Evolutionary conservation across 768 basidiomycete genomes (phyloP).

Genomic region (Kwoniella botswanensis): DNA sequence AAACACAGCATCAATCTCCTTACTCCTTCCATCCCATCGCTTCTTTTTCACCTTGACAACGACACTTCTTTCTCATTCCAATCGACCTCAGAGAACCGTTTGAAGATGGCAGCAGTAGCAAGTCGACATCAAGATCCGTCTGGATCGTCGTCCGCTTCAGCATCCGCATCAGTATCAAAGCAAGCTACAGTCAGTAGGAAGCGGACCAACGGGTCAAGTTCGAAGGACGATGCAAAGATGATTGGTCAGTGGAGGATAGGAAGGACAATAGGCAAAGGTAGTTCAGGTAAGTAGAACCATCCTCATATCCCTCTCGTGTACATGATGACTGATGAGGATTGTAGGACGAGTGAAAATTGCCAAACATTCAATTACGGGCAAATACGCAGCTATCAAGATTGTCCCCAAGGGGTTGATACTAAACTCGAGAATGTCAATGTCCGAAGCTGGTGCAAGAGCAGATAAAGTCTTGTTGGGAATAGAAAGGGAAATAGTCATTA

Average conservation of each 20-base stretch:
- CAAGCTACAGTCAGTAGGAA: slow-evolving; percentile 28
- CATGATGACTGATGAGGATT: background rate
- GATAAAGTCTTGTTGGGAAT: slow-evolving; percentile 79
- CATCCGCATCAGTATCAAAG: background rate
- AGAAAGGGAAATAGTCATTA: slow-evolving; percentile 92
- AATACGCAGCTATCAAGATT: slow-evolving; percentile 93
- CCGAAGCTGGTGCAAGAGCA: slow-evolving; percentile 71
- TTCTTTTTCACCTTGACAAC: background rate
- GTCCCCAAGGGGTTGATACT: slow-evolving; percentile 75
- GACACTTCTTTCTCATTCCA: background rate
- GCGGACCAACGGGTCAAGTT: slow-evolving; percentile 22
- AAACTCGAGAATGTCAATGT: slow-evolving; percentile 70
- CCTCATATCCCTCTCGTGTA: background rate
- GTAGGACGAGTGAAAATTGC: slow-evolving; percentile 88
- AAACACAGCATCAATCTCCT: background rate
- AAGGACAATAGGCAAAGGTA: slow-evolving; percentile 79
- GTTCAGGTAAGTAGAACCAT: slow-evolving; percentile 66
- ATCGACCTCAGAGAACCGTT: background rate
- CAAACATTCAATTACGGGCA: slow-evolving; percentile 81
- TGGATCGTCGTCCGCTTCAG: slow-evolving; percentile 21
- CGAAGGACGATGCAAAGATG: slow-evolving; percentile 56
- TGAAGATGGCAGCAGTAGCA: slow-evolving; percentile 23
- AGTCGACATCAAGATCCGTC: slow-evolving; percentile 18
- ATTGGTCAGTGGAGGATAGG: slow-evolving; percentile 85
- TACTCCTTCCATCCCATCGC: background rate